Evolutionary conservation across 768 basidiomycete genomes (phyloP).

Genomic region (Mycena polygramma): DNA sequence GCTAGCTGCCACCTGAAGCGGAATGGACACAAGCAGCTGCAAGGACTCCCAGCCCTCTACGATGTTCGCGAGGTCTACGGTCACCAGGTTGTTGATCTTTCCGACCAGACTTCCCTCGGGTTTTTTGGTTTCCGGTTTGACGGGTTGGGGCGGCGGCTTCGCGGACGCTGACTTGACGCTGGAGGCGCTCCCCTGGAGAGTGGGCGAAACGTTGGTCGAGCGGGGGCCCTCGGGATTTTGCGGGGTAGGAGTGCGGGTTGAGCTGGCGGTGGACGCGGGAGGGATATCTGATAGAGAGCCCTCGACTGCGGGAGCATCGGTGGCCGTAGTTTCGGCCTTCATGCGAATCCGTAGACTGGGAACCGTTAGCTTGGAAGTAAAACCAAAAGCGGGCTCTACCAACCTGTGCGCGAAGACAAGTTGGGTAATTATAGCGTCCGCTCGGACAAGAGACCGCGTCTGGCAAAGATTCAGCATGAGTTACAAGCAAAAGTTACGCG

Average conservation of each 20-base stretch:
- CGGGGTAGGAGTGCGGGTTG: slow-evolving; percentile 1
- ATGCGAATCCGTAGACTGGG: slow-evolving; percentile 68
- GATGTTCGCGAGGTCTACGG: slow-evolving; percentile 61
- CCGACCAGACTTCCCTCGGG: slow-evolving; percentile 66
- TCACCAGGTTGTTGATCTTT: slow-evolving; percentile 82
- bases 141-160: slow-evolving; percentile 5
- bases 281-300: background rate
- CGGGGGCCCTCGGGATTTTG: background rate
- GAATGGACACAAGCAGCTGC: slow-evolving; percentile 12
- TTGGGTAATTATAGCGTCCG: slow-evolving; percentile 61
- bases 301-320: background rate
- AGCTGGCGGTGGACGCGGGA: slow-evolving; percentile 8
- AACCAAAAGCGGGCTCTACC: background rate
- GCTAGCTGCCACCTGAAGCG: slow-evolving; percentile 43
- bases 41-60: slow-evolving; percentile 18
- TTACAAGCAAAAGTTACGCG: slow-evolving; percentile 44
- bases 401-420: slow-evolving; percentile 57
- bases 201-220: slow-evolving; percentile 13
- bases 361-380: slow-evolving; percentile 9
- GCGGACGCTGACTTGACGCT: slow-evolving; percentile 39
- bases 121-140: slow-evolving; percentile 27
- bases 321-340: slow-evolving; percentile 53
- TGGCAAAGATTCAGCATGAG: slow-evolving; percentile 33
- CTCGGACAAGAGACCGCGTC: slow-evolving; percentile 64
- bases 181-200: slow-evolving; percentile 38